Evolutionary conservation across 73 alveolate genomes (phyloP), one percentile per base, ranked within the genome.

Genomic region (Stentor coeruleus): DNA sequence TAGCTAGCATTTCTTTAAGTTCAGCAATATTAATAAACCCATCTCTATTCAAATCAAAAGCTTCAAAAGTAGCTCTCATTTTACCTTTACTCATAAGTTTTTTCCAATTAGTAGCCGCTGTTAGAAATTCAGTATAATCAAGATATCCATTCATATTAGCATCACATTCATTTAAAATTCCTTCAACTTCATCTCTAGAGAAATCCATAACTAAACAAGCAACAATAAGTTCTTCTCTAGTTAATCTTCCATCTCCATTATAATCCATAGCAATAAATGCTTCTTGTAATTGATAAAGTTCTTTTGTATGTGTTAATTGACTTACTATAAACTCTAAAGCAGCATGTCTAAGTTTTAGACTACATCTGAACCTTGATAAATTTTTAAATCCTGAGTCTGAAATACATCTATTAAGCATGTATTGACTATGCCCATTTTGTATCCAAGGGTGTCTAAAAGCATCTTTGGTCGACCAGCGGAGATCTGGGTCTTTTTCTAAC

Each of bases 381-480:
- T 15, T 15, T n/a, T 55, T 55, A 15, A 55, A 15, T 15, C 72
- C n/a, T 55, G 15, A n/a, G 72, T 15, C n/a, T 15, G 72, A 15
- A 15, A 55, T 15, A 55, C 26, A n/a, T 15, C 26, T 15, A 55
- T 15, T 15, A 55, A 15, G 20, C 15, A n/a, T 55, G 20, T 55
- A 15, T 55, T 55, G 72, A 55, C 72, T n/a, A 15, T 55, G 20
- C 26, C n/a, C n/a, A 15, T n/a, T 15, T n/a, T 55, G 26, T 15
- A 55, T 15, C n/a, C 72, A 55, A 55, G 72, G 72, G 20, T 55
- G 72, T n/a, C n/a, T 55, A 15, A 55, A 55, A 55, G 72, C 72
- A n/a, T 55, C n/a, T n/a, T 15, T 55, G 15, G 20, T 15, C 15
- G 15, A 15, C n/a, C 15, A 15, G 15, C 72, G 72, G 20, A 15